Percentiles rank a stretch among this genome's conserved stretches.
These are phyloP conservation scores for Aleurites moluccanus DNA, from an alignment of 441 rosid species.

Conservation along the genomic window DNA sequence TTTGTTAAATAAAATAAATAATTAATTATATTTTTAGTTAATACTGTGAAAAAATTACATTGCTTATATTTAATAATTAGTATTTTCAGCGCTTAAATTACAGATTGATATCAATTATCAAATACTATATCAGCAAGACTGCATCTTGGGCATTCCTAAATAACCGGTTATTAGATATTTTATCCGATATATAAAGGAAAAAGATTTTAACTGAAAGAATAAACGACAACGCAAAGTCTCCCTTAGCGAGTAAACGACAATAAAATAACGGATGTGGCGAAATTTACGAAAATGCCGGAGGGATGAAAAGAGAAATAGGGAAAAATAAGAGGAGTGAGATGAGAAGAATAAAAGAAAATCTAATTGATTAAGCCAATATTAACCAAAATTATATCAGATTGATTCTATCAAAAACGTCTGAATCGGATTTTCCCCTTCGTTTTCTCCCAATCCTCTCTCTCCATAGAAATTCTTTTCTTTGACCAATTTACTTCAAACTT, in stretches of 20 bases:
- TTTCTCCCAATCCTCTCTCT: constrained; percentile 23
- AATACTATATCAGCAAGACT: no score
- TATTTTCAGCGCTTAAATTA: no score
- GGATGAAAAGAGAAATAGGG: neutral
- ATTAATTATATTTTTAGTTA: no score
- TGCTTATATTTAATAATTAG: no score
- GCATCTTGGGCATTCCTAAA: no score
- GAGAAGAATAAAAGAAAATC: neutral
- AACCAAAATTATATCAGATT: neutral
- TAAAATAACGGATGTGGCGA: neutral
- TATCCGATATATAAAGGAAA: no score
- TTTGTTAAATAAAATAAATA: no score
- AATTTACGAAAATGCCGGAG: neutral
- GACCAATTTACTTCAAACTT: constrained; percentile 35
- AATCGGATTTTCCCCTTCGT: constrained; percentile 41
- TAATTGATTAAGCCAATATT: neutral
- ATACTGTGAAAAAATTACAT: no score
- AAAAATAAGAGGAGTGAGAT: neutral
- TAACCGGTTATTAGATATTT: no score
- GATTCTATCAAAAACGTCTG: constrained; percentile 39
- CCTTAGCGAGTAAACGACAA: neutral
- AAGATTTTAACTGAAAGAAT: neutral
- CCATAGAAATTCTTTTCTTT: constrained; percentile 40
- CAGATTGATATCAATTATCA: no score
- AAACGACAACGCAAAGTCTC: constrained; percentile 1